These are phyloP conservation scores for Alternaria arbusti DNA, from an alignment of 2,329 filamentous ascomycete genomes.

Conservation along the genomic window DNA sequence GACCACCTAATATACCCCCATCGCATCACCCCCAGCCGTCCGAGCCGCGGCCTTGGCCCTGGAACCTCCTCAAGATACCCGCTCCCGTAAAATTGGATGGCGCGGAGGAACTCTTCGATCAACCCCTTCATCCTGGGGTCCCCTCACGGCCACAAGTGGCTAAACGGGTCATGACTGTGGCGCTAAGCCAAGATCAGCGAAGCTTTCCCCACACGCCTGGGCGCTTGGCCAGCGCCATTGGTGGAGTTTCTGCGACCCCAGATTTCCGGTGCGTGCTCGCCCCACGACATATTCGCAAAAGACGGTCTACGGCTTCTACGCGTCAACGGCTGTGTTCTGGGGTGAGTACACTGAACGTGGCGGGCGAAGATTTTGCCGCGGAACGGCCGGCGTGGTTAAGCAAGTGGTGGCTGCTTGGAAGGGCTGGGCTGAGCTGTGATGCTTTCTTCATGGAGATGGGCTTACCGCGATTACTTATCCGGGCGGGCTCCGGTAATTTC, in stretches of 20 bases:
- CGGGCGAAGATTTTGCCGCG: neutral
- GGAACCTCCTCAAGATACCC: slow-evolving; percentile 7
- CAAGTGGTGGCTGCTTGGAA: neutral
- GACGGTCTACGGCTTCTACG: neutral
- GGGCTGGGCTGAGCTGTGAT: neutral
- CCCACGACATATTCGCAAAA: neutral
- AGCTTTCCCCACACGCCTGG: slow-evolving; percentile 18
- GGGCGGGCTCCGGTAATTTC: neutral
- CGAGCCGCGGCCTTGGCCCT: slow-evolving; percentile 8
- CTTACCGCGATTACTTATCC: neutral
- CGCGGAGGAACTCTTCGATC: slow-evolving; percentile 24
- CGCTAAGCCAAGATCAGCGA: slow-evolving; percentile 23
- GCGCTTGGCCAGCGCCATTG: slow-evolving; percentile 25
- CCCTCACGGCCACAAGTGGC: slow-evolving; percentile 24
- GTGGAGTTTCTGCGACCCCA: slow-evolving; percentile 27
- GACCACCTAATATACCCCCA: slow-evolving; percentile 26
- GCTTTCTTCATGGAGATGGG: neutral
- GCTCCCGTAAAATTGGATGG: neutral
- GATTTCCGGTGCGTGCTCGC: neutral
- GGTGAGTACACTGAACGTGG: neutral
- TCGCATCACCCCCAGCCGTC: slow-evolving; percentile 4
- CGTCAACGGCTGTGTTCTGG: neutral
- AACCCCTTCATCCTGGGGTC: slow-evolving; percentile 18
- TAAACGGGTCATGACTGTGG: slow-evolving; percentile 3
- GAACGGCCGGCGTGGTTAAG: neutral